Evolutionary conservation across 441 rosid species (phyloP).

Genomic region (Euphorbia neoarborescens): DNA sequence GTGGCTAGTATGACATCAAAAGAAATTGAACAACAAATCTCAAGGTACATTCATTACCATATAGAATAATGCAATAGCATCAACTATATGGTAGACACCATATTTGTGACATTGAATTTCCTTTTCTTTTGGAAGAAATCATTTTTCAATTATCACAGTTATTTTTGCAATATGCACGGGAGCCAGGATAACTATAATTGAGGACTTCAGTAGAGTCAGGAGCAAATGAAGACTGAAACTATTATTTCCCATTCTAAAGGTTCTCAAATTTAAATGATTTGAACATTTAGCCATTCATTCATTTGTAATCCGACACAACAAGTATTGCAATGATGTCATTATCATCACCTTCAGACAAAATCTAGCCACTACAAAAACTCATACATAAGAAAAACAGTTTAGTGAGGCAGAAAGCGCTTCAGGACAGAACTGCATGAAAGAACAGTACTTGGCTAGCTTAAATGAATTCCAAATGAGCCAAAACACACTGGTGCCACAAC

Average conservation of each 20-base stretch:
- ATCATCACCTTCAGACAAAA: background rate
- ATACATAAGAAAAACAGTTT: background rate
- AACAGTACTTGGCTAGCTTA: background rate
- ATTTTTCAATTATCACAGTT: background rate
- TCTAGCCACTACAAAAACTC: background rate
- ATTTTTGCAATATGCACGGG: background rate
- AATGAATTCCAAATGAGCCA: background rate
- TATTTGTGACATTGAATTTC: background rate
- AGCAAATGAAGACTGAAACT: background rate
- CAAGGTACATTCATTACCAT: background rate
- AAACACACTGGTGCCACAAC: background rate
- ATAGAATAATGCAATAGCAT: background rate
- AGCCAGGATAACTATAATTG: background rate
- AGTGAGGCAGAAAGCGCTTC: background rate
- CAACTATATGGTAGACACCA: background rate
- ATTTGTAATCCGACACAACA: background rate
- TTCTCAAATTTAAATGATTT: background rate
- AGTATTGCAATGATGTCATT: background rate
- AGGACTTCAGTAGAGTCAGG: background rate
- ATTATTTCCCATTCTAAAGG: background rate
- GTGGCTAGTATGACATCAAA: conserved; percentile 2
- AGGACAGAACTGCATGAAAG: background rate
- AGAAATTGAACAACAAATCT: background rate
- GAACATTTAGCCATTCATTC: background rate
- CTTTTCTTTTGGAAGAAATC: background rate